Base-by-base conservation (phyloP, 2,329 filamentous ascomycete species). In the Immersiporthe knoxdaviesiana region DNA sequence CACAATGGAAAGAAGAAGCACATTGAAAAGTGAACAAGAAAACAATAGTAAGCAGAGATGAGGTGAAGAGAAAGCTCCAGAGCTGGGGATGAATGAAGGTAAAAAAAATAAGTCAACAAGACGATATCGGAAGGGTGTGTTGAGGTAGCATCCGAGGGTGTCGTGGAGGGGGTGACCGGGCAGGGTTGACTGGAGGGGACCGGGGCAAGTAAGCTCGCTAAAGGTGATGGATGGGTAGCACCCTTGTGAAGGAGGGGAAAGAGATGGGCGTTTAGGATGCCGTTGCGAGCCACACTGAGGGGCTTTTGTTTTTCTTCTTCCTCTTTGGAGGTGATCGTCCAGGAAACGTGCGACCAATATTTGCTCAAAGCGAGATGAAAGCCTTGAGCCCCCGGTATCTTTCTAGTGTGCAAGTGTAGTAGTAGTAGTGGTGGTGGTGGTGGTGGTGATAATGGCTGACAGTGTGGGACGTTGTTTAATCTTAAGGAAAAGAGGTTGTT, bases 141-240 rank as follows among this genome's bases (percentile, higher is more conserved):
- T 67, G 61, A 50, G 70, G 70, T 71, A 59, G 47, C 62, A 71
- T 71, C 61, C 67, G 64, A 66, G 63, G 58, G 59, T 27, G 61
- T 66, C 65, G 58, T 58, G 68, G 61, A 64, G 68, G 65, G 64
- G 50, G 64, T 63, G 61, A 50, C 35, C 62, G 52, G 27, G 52
- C 63, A 71, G 65, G 67, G 70, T 62, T 69, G 65, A 24, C 67
- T 56, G 63, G n/a, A 65, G 70, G 50, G 30, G 56, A 64, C 66
- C 56, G 60, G 68, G 47, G 66, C 70, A 63, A 61, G 66, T 41
- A 66, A 70, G 70, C 70, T 72, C 68, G 68, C 70, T 68, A 70
- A 67, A 65, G 61, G 70, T 71, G 70, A 71, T 65, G 65, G 67
- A 50, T 62, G 62, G 64, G 64, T 65, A 56, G 67, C 70, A 67